A percentile compares a stretch with the other conserved stretches of the same genome.
phyloP scores from a whole-genome alignment of 345 rosid species.

The Streptanthus diversifolius region DNA sequence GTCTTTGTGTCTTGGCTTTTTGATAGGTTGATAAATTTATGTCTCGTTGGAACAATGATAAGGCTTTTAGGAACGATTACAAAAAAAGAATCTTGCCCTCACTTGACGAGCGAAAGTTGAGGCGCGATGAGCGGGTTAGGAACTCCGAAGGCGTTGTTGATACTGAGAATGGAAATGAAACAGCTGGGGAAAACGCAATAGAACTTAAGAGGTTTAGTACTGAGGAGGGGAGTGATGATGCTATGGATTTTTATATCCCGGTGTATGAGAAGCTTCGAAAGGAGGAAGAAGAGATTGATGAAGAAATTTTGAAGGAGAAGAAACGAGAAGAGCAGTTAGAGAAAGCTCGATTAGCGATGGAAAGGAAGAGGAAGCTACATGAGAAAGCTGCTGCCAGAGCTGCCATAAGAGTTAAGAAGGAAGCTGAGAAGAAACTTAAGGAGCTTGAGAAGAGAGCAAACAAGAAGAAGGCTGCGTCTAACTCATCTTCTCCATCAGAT shows the following conservation, averaged over 20 bases:
- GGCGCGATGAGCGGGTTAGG: conserved; percentile 62
- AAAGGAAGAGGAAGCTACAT: conserved; percentile 88
- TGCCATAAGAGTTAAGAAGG: conserved; percentile 73
- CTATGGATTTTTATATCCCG: conserved; percentile 33
- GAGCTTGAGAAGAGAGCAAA: conserved; percentile 80
- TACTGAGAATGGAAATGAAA: conserved; percentile 45
- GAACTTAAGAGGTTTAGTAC: conserved; percentile 34
- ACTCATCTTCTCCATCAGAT: conserved; percentile 9
- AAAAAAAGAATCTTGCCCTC: conserved; percentile 62
- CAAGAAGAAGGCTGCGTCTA: conserved; percentile 54
- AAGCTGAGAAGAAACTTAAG: conserved; percentile 84
- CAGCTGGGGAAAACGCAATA: conserved; percentile 11
- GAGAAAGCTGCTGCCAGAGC: conserved; percentile 86
- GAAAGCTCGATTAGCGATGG: conserved; percentile 73
- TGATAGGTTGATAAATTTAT: conserved; percentile 69
- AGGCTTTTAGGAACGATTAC: conserved; percentile 80
- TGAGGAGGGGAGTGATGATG: conserved; percentile 37
- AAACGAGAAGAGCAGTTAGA: conserved; percentile 75
- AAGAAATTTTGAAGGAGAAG: conserved; percentile 70
- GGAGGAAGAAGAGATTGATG: conserved; percentile 47
- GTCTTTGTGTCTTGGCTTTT: conserved; percentile 4
- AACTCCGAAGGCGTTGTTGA: conserved; percentile 52
- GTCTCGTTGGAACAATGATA: conserved; percentile 58
- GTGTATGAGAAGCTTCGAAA: conserved; percentile 32
- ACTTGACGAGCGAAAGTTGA: conserved; percentile 54